These are phyloP conservation scores for Podaxis mareebaensis DNA, from an alignment of 768 basidiomycete species.

Conservation along the genomic window DNA sequence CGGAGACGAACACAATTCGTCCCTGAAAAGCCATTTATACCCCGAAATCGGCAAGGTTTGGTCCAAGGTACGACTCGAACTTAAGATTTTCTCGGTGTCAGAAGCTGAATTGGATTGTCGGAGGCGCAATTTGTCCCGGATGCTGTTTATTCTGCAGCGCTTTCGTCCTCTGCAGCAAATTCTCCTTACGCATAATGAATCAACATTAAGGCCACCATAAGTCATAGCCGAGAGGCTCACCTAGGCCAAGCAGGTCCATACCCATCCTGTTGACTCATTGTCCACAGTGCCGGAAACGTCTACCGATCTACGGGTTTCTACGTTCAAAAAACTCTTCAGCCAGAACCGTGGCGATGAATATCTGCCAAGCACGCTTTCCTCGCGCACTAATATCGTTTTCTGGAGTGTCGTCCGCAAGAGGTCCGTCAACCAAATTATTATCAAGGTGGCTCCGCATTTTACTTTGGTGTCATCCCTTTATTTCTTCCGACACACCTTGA, in stretches of 20 bases:
- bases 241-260: constrained; percentile 57
- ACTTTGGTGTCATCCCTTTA: not conserved
- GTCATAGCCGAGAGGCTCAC: constrained; percentile 37
- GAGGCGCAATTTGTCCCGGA: constrained; percentile 49
- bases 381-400: not conserved
- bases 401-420: not conserved
- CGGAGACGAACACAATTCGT: too few species aligned
- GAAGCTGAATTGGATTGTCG: too few species aligned
- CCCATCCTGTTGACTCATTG: not conserved
- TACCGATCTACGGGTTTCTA: not conserved
- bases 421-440: not conserved
- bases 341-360: not conserved
- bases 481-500: not conserved
- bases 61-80: too few species aligned
- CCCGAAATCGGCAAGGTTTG: too few species aligned
- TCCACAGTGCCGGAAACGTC: not conserved
- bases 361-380: not conserved
- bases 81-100: too few species aligned
- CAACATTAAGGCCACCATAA: constrained; percentile 2
- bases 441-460: not conserved
- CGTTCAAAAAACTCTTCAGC: not conserved
- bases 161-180: constrained; percentile 47
- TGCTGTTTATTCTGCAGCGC: constrained; percentile 65
- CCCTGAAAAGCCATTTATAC: too few species aligned
- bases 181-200: constrained; percentile 38